Base-by-base conservation (phyloP, 257 asterid species). In the Fraxinus cuspidata region DNA sequence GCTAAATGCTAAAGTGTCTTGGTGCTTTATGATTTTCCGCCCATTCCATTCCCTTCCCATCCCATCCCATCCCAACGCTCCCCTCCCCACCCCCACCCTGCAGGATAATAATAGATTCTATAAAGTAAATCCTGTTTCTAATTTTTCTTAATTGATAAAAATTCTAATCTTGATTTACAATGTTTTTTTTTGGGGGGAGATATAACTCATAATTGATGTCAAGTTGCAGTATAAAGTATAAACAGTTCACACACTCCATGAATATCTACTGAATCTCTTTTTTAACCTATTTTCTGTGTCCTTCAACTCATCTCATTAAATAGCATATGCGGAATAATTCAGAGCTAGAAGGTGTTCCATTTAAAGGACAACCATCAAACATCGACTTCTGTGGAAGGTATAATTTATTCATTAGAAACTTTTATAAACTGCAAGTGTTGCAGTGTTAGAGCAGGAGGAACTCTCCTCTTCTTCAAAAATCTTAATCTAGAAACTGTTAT, bases 311-410 rank as follows among this genome's bases (percentile, higher is more conserved):
- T 82, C 79, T 66, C 79, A 71, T 38, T 67, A 42, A 77, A 74
- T 83, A 82, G 89, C 72, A 56, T 19, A 71, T 34, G 44, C 72
- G 28, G 63, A 83, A 73, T n/a, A 47, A 68, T 37, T 32, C 44
- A 58, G 80, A 70, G 28, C 75, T 73, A 81, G 84, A 56, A 35
- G 74, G 81, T 23, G 64, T 29, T 10, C 80, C 81, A 65, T 1
- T 21, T 40, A 75, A 68, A 56, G 77, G 75, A 72, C 73, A 79
- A 78, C 72, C 82, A 78, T 65, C 76, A 71, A 27, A 5, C 58
- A 27, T 6, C 76, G 72, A 60, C 71, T 51, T 6, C 74, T 65
- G 87, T 32, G 79, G 53, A 79, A 85, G 89, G 87, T 85, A 32
- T 72, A 65, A 31, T 38, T 35, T 66, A 67, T 72, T 32, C 34